These are phyloP conservation scores for Scalesia atractyloides DNA, from an alignment of 129 eudicot species.

Conservation along the genomic window DNA sequence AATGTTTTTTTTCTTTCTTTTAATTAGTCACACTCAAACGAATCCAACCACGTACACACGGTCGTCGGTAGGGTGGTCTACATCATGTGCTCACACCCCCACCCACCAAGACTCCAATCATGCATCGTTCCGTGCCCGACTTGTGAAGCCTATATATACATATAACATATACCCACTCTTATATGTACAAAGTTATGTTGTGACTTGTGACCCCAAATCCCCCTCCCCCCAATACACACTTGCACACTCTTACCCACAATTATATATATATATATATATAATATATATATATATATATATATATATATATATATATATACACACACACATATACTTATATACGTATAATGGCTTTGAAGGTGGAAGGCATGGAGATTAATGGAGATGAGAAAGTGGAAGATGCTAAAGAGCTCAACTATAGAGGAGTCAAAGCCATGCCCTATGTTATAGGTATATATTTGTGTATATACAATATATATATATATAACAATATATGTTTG, in stretches of 20 bases:
- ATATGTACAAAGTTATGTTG: not conserved
- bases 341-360: constrained; percentile 26
- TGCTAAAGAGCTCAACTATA: constrained; percentile 36
- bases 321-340: not conserved
- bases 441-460: constrained; percentile 38
- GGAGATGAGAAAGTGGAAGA: constrained; percentile 35
- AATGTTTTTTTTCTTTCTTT: no score
- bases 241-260: not conserved
- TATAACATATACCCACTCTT: not conserved
- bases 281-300: not conserved
- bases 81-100: not conserved
- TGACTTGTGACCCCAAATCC: not conserved
- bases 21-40: not conserved
- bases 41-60: not conserved
- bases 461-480: not conserved
- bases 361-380: constrained; percentile 26
- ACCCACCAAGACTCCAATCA: not conserved
- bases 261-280: not conserved
- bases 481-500: no score
- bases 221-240: not conserved
- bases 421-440: constrained; percentile 61
- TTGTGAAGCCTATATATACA: constrained; percentile 7
- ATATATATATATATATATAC: not conserved
- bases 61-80: not conserved
- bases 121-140: not conserved